These are phyloP conservation scores for Vitis hybrid DNA, from an alignment of 177 flowering plant species.

Conservation along the genomic window DNA sequence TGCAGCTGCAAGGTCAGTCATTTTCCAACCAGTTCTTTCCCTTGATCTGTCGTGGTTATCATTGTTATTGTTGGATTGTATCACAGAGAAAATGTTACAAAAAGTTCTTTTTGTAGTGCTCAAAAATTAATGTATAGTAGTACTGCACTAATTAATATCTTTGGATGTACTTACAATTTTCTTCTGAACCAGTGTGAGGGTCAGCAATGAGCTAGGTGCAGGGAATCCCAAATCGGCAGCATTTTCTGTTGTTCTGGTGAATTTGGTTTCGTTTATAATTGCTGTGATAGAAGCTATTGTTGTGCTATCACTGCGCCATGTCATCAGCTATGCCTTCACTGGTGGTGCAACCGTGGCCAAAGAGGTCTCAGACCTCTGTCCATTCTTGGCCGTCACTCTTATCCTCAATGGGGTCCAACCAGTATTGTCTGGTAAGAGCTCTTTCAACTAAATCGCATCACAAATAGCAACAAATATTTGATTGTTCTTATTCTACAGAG, in stretches of 20 bases:
- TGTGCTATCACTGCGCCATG: conserved; percentile 46
- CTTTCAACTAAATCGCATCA: background rate
- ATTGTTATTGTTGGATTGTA: background rate
- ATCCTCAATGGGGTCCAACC: conserved; percentile 83
- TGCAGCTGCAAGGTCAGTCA: conserved; percentile 74
- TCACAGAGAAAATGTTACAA: too few species aligned
- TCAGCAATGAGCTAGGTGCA: conserved; percentile 81
- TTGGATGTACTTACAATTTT: background rate
- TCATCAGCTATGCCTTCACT: conserved; percentile 75
- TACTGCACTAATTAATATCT: background rate
- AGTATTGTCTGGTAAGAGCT: conserved; percentile 58
- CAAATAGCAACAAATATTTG: too few species aligned
- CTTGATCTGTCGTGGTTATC: background rate
- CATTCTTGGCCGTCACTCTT: conserved; percentile 61
- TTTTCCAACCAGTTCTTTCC: background rate
- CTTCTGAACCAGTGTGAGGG: conserved; percentile 57
- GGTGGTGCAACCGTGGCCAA: conserved; percentile 55
- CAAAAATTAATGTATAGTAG: too few species aligned
- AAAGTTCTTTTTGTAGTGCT: background rate
- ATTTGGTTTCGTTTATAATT: conserved; percentile 40
- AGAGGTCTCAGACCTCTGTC: conserved; percentile 71
- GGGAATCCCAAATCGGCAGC: conserved; percentile 72
- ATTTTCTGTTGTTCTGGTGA: conserved; percentile 63
- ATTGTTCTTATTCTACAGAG: too few species aligned
- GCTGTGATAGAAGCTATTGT: conserved; percentile 41